Evolutionary conservation across 192 early-diverging fungal genomes (phyloP).

Genomic region (Gonapodya prolifera): DNA sequence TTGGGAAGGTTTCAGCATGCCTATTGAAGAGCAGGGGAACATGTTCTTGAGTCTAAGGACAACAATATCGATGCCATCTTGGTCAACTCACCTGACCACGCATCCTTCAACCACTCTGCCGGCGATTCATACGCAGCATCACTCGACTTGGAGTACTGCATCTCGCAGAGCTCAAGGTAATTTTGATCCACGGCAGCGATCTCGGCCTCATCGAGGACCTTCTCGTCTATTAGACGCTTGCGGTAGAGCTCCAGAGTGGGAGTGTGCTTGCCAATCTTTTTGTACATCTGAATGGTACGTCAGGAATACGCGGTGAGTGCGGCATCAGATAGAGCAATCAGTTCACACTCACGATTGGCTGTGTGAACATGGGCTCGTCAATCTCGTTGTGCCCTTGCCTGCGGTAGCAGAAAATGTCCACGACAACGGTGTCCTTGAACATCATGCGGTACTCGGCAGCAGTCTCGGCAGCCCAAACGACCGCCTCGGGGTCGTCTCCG

Average conservation of each 20-base stretch:
- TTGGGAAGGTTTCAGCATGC: not conserved
- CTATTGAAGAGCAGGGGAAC: too few species aligned
- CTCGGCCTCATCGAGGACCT: constrained; percentile 37
- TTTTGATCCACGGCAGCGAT: not conserved
- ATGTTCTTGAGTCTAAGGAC: too few species aligned
- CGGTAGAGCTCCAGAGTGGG: constrained; percentile 80
- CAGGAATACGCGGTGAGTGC: too few species aligned
- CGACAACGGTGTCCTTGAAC: constrained; percentile 92
- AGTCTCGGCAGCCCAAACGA: constrained; percentile 86
- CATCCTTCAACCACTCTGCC: not conserved
- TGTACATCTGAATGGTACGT: too few species aligned
- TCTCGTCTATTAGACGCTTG: constrained; percentile 69
- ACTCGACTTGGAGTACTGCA: not conserved
- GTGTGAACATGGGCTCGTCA: constrained; percentile 97
- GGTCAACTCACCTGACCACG: too few species aligned
- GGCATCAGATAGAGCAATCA: too few species aligned
- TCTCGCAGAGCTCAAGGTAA: not conserved
- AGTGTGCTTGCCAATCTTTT: constrained; percentile 70
- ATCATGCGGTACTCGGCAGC: constrained; percentile 92
- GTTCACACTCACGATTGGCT: constrained; percentile 96
- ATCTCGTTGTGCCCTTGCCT: constrained; percentile 98
- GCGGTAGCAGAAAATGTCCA: constrained; percentile 96
- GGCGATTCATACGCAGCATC: not conserved
- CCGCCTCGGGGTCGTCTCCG: constrained; percentile 93
- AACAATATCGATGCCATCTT: too few species aligned